Percentiles rank a stretch among this genome's conserved stretches.
Conservation (phyloP, 371 early-diverging fungal species). For the Lichtheimia hyalospora region DNA sequence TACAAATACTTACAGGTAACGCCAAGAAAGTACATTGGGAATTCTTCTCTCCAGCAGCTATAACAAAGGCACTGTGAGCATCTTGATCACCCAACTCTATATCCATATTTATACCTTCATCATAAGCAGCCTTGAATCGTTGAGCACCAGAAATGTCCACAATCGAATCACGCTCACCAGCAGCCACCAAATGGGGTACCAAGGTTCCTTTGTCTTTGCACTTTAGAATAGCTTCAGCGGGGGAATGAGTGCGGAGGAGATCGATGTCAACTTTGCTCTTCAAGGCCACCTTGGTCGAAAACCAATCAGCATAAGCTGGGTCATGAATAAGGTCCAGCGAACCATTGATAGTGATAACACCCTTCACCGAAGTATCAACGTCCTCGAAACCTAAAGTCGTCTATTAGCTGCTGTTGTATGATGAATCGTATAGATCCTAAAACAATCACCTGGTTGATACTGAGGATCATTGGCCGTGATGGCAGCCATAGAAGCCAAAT, state of each 20-base stretch:
- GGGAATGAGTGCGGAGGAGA: conserved; percentile 51
- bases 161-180: conserved; percentile 35
- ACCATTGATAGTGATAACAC: conserved; percentile 51
- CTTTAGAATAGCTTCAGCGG: conserved; percentile 20
- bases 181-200: conserved; percentile 31
- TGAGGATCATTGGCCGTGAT: conserved; percentile 61
- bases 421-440: background rate
- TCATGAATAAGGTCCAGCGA: conserved; percentile 39
- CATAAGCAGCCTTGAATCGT: conserved; percentile 26
- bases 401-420: background rate
- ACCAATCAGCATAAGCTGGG: conserved; percentile 21
- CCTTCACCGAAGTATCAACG: conserved; percentile 67
- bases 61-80: conserved; percentile 4
- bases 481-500: conserved; percentile 65
- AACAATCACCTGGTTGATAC: conserved; percentile 55
- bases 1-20: conserved; percentile 15
- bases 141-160: conserved; percentile 19
- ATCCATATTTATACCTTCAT: conserved; percentile 26
- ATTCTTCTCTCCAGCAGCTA: conserved; percentile 4
- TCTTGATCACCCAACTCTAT: background rate
- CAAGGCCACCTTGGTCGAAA: conserved; percentile 37
- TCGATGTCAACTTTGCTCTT: conserved; percentile 29
- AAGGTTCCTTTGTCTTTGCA: conserved; percentile 17
- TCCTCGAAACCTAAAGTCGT: conserved; percentile 56
- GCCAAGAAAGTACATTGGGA: conserved; percentile 16